Base-by-base conservation (phyloP, 2,329 filamentous ascomycete species). In the Aureobasidium sp. region DNA sequence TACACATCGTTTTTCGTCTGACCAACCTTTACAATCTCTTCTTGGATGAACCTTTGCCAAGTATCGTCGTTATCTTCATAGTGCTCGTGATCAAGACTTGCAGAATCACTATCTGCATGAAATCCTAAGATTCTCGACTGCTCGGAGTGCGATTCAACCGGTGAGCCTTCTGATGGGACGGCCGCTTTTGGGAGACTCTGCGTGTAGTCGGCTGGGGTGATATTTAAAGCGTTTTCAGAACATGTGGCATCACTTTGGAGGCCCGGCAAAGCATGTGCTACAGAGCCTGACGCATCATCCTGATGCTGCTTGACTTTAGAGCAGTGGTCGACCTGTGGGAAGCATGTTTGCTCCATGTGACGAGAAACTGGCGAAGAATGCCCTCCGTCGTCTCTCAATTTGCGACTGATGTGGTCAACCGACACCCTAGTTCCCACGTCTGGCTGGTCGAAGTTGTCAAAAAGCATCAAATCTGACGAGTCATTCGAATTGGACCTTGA, bases 401-500 rank as follows among this genome's bases (percentile, higher is more conserved):
- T n/a, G n/a, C n/a, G n/a, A n/a, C n/a, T n/a, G n/a, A n/a, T n/a
- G 27, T 29, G 6, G 27, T 29, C 27, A 29, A 29, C 27, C 12
- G 32, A 37, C 19, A 4, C 21, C 25, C n/a, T 25, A 6, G n/a
- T 6, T 5, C 10, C 14, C 2, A 25, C 21, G 12, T 25, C 16
- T 21, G 14, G 25, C 32, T 41, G 48, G n/a, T 40, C 37, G 27
- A 51, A n/a, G 8, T 8, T 17, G 7, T 51, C 41, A n/a, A 54
- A 42, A 12, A 54, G 41, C 52, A 54, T 54, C 11, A 24, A 37
- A 16, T 53, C 40, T 3, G 50, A 22, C 16, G 29, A 48, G 21
- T 37, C n/a, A 27, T 37, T 30, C n/a, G 44, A 48, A 12, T 35
- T 17, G 16, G 52, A 39, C n/a, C 5, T 14, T 7, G 48, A 41